phyloP scores from a whole-genome alignment of 1,284 basidiomycete species.

The Chondrostereum purpureum region DNA sequence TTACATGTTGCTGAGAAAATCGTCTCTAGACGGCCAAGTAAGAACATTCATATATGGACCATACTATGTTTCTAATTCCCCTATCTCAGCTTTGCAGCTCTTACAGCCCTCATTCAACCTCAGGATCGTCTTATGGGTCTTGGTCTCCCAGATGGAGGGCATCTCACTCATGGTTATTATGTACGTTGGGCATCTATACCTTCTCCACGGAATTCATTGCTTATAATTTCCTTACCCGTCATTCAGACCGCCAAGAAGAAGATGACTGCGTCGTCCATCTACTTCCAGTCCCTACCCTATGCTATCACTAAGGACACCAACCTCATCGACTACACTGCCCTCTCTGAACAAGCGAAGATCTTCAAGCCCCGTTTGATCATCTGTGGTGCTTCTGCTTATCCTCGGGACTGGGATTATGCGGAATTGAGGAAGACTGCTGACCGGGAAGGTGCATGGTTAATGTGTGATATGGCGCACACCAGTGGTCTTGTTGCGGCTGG shows the following conservation, averaged over 20 bases:
- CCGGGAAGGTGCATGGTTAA: conserved; percentile 86
- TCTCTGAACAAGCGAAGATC: conserved; percentile 86
- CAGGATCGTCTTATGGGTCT: conserved; percentile 99
- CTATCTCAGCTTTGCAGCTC: conserved; percentile 82
- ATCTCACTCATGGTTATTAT: conserved; percentile 98
- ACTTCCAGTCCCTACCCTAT: conserved; percentile 99
- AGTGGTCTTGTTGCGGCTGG: conserved; percentile 93
- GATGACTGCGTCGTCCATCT: conserved; percentile 99
- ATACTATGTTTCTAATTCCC: conserved; percentile 11
- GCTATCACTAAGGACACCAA: conserved; percentile 81
- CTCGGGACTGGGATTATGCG: conserved; percentile 96
- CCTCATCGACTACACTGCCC: conserved; percentile 84
- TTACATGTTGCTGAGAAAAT: not conserved
- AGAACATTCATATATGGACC: no score
- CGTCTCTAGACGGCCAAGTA: conserved; percentile 72
- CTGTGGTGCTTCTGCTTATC: conserved; percentile 98
- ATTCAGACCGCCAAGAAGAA: conserved; percentile 94
- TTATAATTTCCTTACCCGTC: conserved; percentile 25
- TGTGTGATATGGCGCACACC: conserved; percentile 98
- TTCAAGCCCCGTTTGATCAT: conserved; percentile 97
- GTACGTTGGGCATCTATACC: conserved; percentile 33
- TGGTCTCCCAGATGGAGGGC: conserved; percentile 96
- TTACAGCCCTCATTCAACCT: conserved; percentile 95
- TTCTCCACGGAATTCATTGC: no score
- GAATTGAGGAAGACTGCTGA: conserved; percentile 79